Base-by-base conservation (phyloP, 306 rosid genomes). In the Malus fusca region DNA sequence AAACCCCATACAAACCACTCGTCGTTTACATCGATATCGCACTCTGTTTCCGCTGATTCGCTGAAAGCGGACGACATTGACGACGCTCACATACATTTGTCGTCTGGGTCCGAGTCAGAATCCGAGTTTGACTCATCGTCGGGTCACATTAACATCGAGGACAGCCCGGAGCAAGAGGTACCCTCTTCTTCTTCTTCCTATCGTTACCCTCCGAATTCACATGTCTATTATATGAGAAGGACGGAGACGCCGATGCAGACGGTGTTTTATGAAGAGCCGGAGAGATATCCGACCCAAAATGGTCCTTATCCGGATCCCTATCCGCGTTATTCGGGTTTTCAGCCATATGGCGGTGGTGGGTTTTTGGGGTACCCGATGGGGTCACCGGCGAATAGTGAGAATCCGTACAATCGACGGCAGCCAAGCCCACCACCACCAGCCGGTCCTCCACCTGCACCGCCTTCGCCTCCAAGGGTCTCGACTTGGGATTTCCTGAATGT, bases 401-500 rank as follows among this genome's bases (percentile, higher is more conserved):
- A 79, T 46, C 77, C 60, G 7, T 69, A 74, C 42, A 83, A 67
- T 42, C 58, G 75, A 73, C 84, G 75, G 44, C 68, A n/a, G 28
- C 86, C 79, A 0, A 83, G 75, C 15, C 58, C 86, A 7, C 84
- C 85, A 7, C 81, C 51, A 13, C 51, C 30, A 14, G 10, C 97
- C 10, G 77, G 76, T 68, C 88, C 88, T 26, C 86, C 96, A 8
- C 91, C 92, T 1, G 87, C 86, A 1, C 96, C 99, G n/a, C 99
- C 99, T 25, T 92, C 99, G 4, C 99, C 99, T 2, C 99, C 99
- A 6, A 80, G 68, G 8, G 90, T 80, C 0, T 87, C 97, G 4
- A 75, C 89, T 6, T 96, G 99, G 99, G 97, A 96, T 82, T 90
- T 86, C 61, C 78, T 92, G 12, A 92, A 96, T 63, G 81, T 96